phyloP scores from a whole-genome alignment of 768 basidiomycete genomes.

The Strobilomyces echinocephalus region DNA sequence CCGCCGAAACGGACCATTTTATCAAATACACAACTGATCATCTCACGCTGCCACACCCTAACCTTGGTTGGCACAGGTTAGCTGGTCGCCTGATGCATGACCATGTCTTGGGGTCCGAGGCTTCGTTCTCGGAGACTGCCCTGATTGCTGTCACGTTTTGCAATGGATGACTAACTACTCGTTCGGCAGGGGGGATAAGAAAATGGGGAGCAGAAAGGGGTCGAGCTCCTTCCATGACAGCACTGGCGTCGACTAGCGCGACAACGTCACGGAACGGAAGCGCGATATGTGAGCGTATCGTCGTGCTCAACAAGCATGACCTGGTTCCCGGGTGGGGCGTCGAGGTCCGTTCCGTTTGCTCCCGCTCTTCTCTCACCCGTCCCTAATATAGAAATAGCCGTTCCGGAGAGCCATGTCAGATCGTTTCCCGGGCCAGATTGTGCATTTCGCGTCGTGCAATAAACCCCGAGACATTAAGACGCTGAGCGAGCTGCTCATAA shows the following conservation, averaged over 20 bases:
- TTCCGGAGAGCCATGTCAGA: conserved; percentile 67
- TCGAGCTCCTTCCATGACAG: conserved; percentile 43
- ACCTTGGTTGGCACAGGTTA: conserved; percentile 12
- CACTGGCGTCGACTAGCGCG: conserved; percentile 29
- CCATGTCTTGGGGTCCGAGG: conserved; percentile 7
- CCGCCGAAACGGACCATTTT: conserved; percentile 10
- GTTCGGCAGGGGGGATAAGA: conserved; percentile 49
- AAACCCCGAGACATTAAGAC: conserved; percentile 57
- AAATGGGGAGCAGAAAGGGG: conserved; percentile 69
- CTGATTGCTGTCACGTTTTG: conserved; percentile 7
- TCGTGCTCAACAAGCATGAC: conserved; percentile 92
- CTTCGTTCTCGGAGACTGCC: conserved; percentile 9
- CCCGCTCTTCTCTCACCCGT: conserved; percentile 2
- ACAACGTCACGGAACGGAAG: conserved; percentile 23
- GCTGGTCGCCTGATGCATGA: conserved; percentile 9
- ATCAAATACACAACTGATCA: conserved; percentile 11
- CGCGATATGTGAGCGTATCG: conserved; percentile 69
- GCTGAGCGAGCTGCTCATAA: conserved; percentile 65
- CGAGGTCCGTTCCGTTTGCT: conserved; percentile 46
- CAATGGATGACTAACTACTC: conserved; percentile 19
- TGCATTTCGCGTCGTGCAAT: conserved; percentile 72
- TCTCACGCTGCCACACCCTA: conserved; percentile 20
- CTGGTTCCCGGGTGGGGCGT: conserved; percentile 85
- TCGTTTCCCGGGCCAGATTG: conserved; percentile 64
- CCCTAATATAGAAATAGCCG: conserved; percentile 43